Evolutionary conservation across 257 asterid species (phyloP).

Genomic region (Nemophila menziesii): DNA sequence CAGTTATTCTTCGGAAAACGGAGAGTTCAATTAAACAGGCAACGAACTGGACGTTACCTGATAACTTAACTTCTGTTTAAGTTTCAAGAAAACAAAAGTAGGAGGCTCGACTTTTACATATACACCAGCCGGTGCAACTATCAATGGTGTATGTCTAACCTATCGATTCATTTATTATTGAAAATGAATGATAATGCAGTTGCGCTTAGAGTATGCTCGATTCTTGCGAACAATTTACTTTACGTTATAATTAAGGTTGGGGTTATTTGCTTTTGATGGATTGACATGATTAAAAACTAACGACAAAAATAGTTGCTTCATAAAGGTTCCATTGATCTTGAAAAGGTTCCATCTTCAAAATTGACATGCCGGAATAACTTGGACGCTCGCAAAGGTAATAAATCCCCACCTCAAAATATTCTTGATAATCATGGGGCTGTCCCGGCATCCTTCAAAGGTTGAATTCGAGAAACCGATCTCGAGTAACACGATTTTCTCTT

Average conservation of each 20-base stretch:
- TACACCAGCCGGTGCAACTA: constrained; percentile 21
- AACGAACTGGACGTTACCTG: constrained; percentile 15
- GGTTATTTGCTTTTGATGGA: constrained; percentile 27
- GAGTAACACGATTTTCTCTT: no score
- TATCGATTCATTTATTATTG: constrained; percentile 10
- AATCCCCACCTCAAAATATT: background rate
- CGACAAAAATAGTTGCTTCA: constrained; percentile 16
- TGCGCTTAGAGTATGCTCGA: constrained; percentile 16
- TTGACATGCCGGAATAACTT: no score
- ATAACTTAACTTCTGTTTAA: constrained; percentile 22
- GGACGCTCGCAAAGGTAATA: no score
- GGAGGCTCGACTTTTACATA: constrained; percentile 16
- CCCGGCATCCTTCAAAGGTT: no score
- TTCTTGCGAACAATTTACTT: constrained; percentile 12
- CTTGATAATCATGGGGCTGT: no score
- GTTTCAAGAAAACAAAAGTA: constrained; percentile 14
- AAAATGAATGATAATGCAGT: constrained; percentile 32
- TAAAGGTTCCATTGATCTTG: constrained; percentile 16
- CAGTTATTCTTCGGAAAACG: constrained; percentile 26
- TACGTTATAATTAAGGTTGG: constrained; percentile 15
- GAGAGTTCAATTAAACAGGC: constrained; percentile 1
- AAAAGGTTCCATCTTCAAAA: no score
- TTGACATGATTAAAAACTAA: constrained; percentile 26
- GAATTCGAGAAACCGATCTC: no score
- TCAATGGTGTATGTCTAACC: constrained; percentile 16